Evolutionary conservation across 352 stramenopile species (phyloP), one percentile per base, ranked within the genome.

Genomic region (Ophiocytium majus): DNA sequence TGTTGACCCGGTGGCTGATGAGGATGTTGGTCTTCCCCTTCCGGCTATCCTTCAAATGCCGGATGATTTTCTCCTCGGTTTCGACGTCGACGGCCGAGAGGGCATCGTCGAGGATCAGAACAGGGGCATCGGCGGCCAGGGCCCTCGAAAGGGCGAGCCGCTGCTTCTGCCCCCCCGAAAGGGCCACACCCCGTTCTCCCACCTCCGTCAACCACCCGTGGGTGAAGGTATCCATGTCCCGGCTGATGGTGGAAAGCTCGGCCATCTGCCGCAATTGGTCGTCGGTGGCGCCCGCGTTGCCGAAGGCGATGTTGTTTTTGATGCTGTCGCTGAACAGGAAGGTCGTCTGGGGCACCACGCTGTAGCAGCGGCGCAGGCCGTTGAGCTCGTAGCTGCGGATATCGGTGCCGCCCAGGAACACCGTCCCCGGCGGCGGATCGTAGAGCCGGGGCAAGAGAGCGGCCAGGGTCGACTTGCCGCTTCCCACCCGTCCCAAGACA

Each of bases 71-170:
- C 23, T 71, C 19, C 28, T 71, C 57, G 57, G 57, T 71, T 71
- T 71, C 57, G 28, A 23, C 94, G 86, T 97, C 94, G 0, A 97
- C 93, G 0, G 94, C 94, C n/a, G 92, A 94, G 36, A 97, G 86
- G 28, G 19, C 23, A 81, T 97, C 93, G 79, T 97, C 94, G 31
- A 97, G 86, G 31, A 97, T 80, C 81, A 83, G 14, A 9, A 83
- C 28, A n/a, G 81, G n/a, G n/a, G 80, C 14, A 31, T 32, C n/a
- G 0, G 17, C 17, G 28, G 31, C 31, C 17, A 82, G 32, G 17
- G 78, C 78, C 17, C 78, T 32, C 17, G 31, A 78, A 32, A 82
- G 36, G 33, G 31, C 33, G 31, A 82, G 10, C 35, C 93, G 92
- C 43, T 92, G 92, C 37, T 82, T 28, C 63, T 87, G 83, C 0